Conservation (phyloP, 2,329 filamentous ascomycete genomes). For the Setomelanomma holmii region DNA sequence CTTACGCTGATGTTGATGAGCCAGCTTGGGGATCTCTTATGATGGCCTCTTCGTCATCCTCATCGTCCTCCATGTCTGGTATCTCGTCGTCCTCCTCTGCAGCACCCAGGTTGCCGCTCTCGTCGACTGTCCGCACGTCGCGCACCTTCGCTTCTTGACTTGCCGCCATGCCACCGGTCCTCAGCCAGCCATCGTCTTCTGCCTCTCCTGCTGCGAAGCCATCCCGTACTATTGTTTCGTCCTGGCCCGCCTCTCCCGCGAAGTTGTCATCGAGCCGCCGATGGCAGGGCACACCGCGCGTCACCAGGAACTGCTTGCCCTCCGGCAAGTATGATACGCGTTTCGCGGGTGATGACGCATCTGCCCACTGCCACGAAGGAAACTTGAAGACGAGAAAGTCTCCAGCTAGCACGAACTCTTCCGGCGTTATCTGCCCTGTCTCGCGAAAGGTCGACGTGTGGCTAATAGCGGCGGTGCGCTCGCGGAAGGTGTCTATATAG, state of each 20-base stretch:
- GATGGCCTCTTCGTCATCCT: constrained; percentile 92
- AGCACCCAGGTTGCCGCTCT: constrained; percentile 84
- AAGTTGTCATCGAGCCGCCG: constrained; percentile 92
- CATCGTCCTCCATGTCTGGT: constrained; percentile 97
- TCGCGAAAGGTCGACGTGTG: constrained; percentile 92
- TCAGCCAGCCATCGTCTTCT: constrained; percentile 87
- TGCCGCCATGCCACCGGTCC: constrained; percentile 80
- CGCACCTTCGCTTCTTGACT: constrained; percentile 77
- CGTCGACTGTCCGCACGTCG: constrained; percentile 88
- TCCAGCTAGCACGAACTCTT: constrained; percentile 93
- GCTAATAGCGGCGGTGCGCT: constrained; percentile 86
- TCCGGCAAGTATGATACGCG: constrained; percentile 81
- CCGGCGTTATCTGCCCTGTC: constrained; percentile 94
- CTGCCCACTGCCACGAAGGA: constrained; percentile 96
- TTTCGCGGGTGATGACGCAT: constrained; percentile 80
- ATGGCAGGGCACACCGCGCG: constrained; percentile 92
- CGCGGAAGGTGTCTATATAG: constrained; percentile 88
- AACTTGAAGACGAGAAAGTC: constrained; percentile 99
- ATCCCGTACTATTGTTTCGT: constrained; percentile 85
- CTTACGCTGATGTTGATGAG: constrained; percentile 63
- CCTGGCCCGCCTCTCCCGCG: constrained; percentile 82
- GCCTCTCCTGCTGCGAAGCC: constrained; percentile 65
- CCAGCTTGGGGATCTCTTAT: constrained; percentile 68
- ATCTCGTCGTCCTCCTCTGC: constrained; percentile 79
- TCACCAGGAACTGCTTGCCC: constrained; percentile 94